phyloP scores from a whole-genome alignment of 1,284 basidiomycete genomes.

The Cutaneotrichosporon sp. region DNA sequence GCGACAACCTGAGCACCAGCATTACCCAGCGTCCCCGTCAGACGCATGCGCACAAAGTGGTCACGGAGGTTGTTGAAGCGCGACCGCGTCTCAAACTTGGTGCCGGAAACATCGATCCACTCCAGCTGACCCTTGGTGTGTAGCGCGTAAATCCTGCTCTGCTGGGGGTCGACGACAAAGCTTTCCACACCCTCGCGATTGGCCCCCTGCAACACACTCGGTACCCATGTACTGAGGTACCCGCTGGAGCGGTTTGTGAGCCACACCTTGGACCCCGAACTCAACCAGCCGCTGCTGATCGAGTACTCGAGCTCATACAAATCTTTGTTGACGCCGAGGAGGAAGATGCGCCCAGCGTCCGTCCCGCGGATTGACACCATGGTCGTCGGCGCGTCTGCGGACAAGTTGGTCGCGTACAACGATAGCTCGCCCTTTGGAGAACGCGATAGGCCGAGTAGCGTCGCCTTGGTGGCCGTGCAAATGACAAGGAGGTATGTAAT shows the following conservation, averaged over 20 bases:
- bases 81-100: conserved; percentile 26
- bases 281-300: conserved; percentile 85
- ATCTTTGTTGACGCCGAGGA: conserved; percentile 79
- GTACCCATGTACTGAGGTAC: conserved; percentile 31
- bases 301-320: conserved; percentile 93
- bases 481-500: conserved; percentile 87
- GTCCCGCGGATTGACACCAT: conserved; percentile 81
- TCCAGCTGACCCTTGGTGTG: conserved; percentile 34
- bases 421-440: conserved; percentile 60
- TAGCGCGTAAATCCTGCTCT: conserved; percentile 36
- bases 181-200: conserved; percentile 39
- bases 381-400: conserved; percentile 62
- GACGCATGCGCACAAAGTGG: conserved; percentile 20
- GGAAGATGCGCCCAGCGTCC: conserved; percentile 80
- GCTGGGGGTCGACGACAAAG: conserved; percentile 37
- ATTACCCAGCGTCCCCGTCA: conserved; percentile 11
- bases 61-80: conserved; percentile 23
- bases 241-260: conserved; percentile 35
- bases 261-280: conserved; percentile 50
- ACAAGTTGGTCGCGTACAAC: conserved; percentile 86
- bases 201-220: conserved; percentile 12
- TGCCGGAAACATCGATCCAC: conserved; percentile 30
- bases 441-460: conserved; percentile 77
- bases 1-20: conserved; percentile 29
- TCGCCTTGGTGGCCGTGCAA: conserved; percentile 75